phyloP scores from a whole-genome alignment of 2,329 filamentous ascomycete species.

The Coccinonectria pachysandricola region DNA sequence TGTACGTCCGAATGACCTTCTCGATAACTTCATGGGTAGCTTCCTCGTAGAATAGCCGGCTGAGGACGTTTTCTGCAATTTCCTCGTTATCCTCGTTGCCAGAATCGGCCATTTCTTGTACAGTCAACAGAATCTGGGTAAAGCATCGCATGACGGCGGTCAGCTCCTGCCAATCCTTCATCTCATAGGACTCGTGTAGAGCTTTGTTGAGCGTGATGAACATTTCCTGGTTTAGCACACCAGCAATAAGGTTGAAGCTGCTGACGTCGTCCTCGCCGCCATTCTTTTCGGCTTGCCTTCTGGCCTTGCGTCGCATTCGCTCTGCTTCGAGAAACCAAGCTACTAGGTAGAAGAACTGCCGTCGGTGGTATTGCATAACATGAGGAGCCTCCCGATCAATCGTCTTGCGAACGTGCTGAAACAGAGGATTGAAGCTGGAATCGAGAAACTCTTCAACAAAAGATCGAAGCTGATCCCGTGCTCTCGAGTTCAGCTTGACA shows the following conservation, averaged over 20 bases:
- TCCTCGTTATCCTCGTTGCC: conserved; percentile 87
- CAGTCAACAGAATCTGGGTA: conserved; percentile 83
- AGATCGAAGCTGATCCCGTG: conserved; percentile 63
- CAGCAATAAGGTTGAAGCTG: conserved; percentile 78
- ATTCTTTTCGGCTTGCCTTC: conserved; percentile 40
- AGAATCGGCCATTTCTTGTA: conserved; percentile 84
- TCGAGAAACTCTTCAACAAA: conserved; percentile 95
- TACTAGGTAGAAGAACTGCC: conserved; percentile 86
- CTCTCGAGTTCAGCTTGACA: conserved; percentile 57
- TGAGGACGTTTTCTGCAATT: conserved; percentile 94
- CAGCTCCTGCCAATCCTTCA: conserved; percentile 79
- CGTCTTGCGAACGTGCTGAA: conserved; percentile 74
- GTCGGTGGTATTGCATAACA: conserved; percentile 62
- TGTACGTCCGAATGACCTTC: conserved; percentile 73
- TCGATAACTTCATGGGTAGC: conserved; percentile 82
- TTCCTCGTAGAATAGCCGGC: conserved; percentile 97
- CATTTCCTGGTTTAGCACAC: conserved; percentile 87
- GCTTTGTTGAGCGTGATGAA: conserved; percentile 80
- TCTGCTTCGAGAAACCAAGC: conserved; percentile 91
- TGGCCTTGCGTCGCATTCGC: conserved; percentile 54
- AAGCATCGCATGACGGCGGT: conserved; percentile 88
- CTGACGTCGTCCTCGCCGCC: conserved; percentile 48
- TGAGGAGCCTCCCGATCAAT: conserved; percentile 84
- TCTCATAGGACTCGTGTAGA: conserved; percentile 69
- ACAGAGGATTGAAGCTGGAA: conserved; percentile 87